Percentiles rank a stretch among this genome's conserved stretches.
phyloP scores from a whole-genome alignment of 2,329 filamentous ascomycete genomes.

The Chaetomiaceae sp. region DNA sequence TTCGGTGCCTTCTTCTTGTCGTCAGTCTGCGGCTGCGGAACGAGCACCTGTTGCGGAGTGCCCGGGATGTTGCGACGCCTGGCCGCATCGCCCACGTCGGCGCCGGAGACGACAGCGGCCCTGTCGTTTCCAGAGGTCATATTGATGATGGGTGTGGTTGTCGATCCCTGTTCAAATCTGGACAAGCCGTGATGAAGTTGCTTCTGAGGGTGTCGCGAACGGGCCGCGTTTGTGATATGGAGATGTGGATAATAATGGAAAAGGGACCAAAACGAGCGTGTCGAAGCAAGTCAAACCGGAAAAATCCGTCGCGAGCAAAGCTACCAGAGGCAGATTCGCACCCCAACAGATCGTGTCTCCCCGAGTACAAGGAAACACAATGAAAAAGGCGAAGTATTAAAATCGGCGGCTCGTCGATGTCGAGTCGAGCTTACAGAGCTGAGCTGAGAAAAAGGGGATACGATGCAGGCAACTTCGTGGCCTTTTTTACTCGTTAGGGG shows the following conservation, averaged over 20 bases:
- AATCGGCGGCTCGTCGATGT: slow-evolving; percentile 19
- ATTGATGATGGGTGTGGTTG: slow-evolving; percentile 31
- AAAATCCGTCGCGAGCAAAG: slow-evolving; percentile 17
- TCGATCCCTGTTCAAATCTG: neutral
- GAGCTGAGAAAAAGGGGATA: slow-evolving; percentile 25
- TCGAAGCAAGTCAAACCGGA: slow-evolving; percentile 19
- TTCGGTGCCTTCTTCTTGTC: slow-evolving; percentile 59
- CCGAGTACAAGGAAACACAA: slow-evolving; percentile 18
- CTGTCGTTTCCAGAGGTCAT: slow-evolving; percentile 49
- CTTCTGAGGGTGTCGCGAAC: slow-evolving; percentile 11
- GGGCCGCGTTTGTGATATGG: slow-evolving; percentile 16
- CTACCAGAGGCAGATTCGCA: slow-evolving; percentile 18
- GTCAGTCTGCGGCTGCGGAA: slow-evolving; percentile 44
- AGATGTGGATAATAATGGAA: slow-evolving; percentile 22
- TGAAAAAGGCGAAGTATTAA: slow-evolving; percentile 17
- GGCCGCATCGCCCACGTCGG: slow-evolving; percentile 53
- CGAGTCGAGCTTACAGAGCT: slow-evolving; percentile 25
- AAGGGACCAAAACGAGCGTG: slow-evolving; percentile 26
- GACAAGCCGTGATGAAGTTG: slow-evolving; percentile 2
- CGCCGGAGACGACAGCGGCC: slow-evolving; percentile 56
- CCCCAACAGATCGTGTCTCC: slow-evolving; percentile 19
- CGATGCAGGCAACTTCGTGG: slow-evolving; percentile 24
- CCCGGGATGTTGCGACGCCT: slow-evolving; percentile 52
- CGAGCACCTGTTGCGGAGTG: slow-evolving; percentile 36
- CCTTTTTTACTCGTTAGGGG: slow-evolving; percentile 24